Evolutionary conservation across 306 rosid genomes (phyloP), one percentile per base, ranked within the genome.

Genomic region (Astragalus membranaceus): DNA sequence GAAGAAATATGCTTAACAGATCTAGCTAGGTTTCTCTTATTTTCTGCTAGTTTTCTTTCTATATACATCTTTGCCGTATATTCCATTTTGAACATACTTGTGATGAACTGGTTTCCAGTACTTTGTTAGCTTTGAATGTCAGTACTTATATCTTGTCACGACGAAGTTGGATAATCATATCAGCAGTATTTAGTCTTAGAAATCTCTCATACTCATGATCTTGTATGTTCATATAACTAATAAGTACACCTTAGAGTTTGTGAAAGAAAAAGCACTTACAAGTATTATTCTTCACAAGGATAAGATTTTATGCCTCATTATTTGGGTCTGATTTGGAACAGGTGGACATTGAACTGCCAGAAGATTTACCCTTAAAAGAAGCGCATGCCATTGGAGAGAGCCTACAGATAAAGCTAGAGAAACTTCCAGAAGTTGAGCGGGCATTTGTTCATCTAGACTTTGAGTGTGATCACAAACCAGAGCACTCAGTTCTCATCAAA

Each of bases 391-490:
- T 93, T 37, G 96, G 96, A 64, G 96, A 93, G 83, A 47, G 78
- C 14, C 78, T 90, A 35, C 98, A 90, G 75, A 79, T 85, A 72
- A 88, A 93, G 62, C 74, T 90, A 0, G 96, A 93, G 76, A 87
- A 85, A 62, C 91, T 93, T 54, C 82, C 90, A 8, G 98, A 90
- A 63, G 97, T 90, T 6, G 96, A 93, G 78, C 83, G 86, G 5
- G 86, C 86, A 72, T 93, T 90, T 69, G 98, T 93, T 81, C 98
- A 93, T 80, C 83, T 93, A 12, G 98, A 93, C 86, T 93, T 82
- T n/a, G 98, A 93, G 75, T 93, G 98, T 17, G 92, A 88, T 5
- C 98, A 93, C 80, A 93, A 93, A 64, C 98, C 98, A 36, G 98
- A 93, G 70, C 98, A 93, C 73, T 79, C 81, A n/a, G 83, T 93